Base-by-base conservation (phyloP, 2,329 filamentous ascomycete species). In the Apiospora sp. region DNA sequence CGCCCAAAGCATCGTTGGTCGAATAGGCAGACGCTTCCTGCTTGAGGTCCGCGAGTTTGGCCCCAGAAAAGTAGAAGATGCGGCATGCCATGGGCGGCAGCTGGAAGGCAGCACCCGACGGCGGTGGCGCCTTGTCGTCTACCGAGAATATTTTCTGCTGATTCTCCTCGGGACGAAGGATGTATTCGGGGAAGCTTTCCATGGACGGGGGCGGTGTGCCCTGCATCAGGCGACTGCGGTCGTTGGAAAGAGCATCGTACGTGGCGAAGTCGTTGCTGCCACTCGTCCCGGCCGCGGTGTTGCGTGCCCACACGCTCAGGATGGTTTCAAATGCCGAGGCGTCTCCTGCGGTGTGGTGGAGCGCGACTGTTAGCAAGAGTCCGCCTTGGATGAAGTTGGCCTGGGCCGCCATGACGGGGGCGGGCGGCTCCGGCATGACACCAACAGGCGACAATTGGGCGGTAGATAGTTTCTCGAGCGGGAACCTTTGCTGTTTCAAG, bases 301-400 rank as follows among this genome's bases (percentile, higher is more conserved):
- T 61, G 24, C 34, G 54, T 10, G 54, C 13, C 54, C 54, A 34
- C 0, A 22, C 24, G 19, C 34, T 8, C 10, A 61, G 24, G 54
- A 34, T 34, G 54, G 27, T 22, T 19, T 34, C 54, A 19, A 61
- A 10, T 5, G 54, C 54, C 54, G 54, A 34, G 54, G 54, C 54
- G 12, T 61, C 54, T 13, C 54, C 54, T 34, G 54, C 54, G 1
- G 54, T 16, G 34, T 61, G 54, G 34, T 61, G 54, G 54, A 61
- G 13, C 8, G 54, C 34, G 8, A 19, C 54, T 7, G 54, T 61
- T 1, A 61, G 54, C 54, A 61, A 61, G 19, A 61, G 54, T 19
- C 54, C 54, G 54, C 54, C 54, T 22, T 19, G 3, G 54, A 61
- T 61, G 54, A 61, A 61, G 24, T 61, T 61, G 27, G 54, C 54